phyloP scores from a whole-genome alignment of 2,329 filamentous ascomycete species.

The Graphiopsis chlorocephala region DNA sequence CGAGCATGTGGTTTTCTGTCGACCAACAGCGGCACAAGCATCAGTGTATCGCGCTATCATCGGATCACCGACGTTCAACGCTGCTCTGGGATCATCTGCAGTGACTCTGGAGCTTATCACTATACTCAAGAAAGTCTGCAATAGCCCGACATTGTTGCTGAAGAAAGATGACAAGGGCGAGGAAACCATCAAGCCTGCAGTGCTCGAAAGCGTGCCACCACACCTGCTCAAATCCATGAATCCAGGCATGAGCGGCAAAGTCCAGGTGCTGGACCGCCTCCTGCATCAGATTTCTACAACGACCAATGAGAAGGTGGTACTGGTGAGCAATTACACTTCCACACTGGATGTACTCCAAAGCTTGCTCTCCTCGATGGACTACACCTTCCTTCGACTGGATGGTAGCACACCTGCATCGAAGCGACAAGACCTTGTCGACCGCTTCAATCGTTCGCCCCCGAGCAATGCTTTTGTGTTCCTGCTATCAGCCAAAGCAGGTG shows the following conservation, averaged over 20 bases:
- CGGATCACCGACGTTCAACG: slow-evolving; percentile 62
- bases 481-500: slow-evolving; percentile 70
- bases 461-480: slow-evolving; percentile 65
- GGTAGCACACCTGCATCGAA: slow-evolving; percentile 63
- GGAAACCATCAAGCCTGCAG: slow-evolving; percentile 33
- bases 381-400: slow-evolving; percentile 66
- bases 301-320: slow-evolving; percentile 67
- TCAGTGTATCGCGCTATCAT: slow-evolving; percentile 63
- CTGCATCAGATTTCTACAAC: slow-evolving; percentile 59
- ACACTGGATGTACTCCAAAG: slow-evolving; percentile 66
- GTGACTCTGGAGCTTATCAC: slow-evolving; percentile 67
- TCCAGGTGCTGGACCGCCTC: slow-evolving; percentile 65
- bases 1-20: slow-evolving; percentile 66
- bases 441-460: slow-evolving; percentile 62
- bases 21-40: slow-evolving; percentile 59
- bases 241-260: slow-evolving; percentile 61
- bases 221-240: slow-evolving; percentile 50
- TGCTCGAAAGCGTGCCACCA: slow-evolving; percentile 48
- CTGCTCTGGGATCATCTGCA: slow-evolving; percentile 60
- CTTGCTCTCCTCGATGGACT: slow-evolving; percentile 58
- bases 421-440: slow-evolving; percentile 66
- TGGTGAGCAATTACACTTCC: slow-evolving; percentile 74
- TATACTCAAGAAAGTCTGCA: slow-evolving; percentile 71
- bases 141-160: slow-evolving; percentile 62
- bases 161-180: slow-evolving; percentile 48